Conservation (phyloP, 306 rosid species). For the Begonia fuchsioides region DNA sequence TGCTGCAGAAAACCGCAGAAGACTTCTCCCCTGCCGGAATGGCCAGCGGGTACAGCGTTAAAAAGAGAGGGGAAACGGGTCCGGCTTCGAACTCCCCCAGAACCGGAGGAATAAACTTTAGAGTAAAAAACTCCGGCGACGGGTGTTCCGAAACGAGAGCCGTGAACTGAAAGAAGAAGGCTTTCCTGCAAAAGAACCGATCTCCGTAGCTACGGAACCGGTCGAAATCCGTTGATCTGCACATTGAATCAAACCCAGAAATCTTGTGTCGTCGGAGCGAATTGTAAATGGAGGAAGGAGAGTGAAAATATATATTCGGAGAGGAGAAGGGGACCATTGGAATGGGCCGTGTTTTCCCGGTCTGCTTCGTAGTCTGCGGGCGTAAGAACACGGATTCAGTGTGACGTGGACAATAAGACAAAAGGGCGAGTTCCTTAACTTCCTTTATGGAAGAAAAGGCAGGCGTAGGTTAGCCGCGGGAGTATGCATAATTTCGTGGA, state of each 20-base stretch:
- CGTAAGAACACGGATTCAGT: background rate
- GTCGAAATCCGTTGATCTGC: slow-evolving; percentile 26
- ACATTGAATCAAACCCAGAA: slow-evolving; percentile 14
- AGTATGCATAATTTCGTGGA: no score
- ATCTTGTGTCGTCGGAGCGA: background rate
- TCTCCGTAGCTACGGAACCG: slow-evolving; percentile 6
- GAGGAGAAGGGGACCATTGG: background rate
- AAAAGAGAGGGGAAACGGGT: slow-evolving; percentile 21
- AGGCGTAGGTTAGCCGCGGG: no score
- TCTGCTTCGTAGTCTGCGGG: slow-evolving; percentile 1
- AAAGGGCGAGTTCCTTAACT: no score
- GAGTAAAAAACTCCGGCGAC: slow-evolving; percentile 27
- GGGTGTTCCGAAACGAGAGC: slow-evolving; percentile 7
- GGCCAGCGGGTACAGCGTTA: slow-evolving; percentile 25
- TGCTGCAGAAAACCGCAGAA: slow-evolving; percentile 20
- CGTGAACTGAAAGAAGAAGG: slow-evolving; percentile 19
- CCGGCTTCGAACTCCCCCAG: slow-evolving; percentile 23
- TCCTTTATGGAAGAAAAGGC: no score
- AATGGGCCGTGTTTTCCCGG: background rate
- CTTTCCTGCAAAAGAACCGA: slow-evolving; percentile 8
- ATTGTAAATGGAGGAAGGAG: background rate
- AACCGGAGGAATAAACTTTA: slow-evolving; percentile 28
- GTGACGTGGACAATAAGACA: background rate
- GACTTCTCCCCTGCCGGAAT: background rate
- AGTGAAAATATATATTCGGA: background rate